phyloP scores from a whole-genome alignment of 192 early-diverging fungal genomes.

The Coemansia sp. region DNA sequence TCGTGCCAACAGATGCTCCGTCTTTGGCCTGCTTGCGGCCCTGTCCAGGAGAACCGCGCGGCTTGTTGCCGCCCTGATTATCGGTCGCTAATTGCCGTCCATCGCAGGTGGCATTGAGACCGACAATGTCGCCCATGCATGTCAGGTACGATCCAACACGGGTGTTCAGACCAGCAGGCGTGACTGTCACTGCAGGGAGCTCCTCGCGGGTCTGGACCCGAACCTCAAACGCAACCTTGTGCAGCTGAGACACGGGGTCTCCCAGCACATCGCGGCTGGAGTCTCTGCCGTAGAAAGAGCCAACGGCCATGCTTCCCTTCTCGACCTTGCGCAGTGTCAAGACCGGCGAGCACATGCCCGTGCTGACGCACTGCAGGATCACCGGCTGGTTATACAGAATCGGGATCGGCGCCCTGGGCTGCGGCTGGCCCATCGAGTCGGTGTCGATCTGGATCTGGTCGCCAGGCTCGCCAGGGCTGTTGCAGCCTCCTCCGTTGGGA shows the following conservation, averaged over 20 bases:
- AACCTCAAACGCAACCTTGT: constrained; percentile 89
- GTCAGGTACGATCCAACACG: constrained; percentile 60
- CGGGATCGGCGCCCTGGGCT: constrained; percentile 60
- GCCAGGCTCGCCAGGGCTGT: constrained; percentile 12
- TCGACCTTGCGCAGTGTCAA: constrained; percentile 86
- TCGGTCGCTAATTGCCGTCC: constrained; percentile 35
- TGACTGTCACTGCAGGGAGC: constrained; percentile 47
- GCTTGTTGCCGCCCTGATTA: constrained; percentile 7
- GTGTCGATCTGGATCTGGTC: constrained; percentile 14
- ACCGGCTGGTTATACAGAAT: constrained; percentile 87
- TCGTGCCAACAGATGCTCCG: constrained; percentile 38
- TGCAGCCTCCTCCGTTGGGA: constrained; percentile 4
- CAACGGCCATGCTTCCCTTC: constrained; percentile 74
- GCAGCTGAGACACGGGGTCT: constrained; percentile 85
- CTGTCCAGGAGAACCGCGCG: constrained; percentile 24
- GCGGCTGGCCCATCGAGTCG: constrained; percentile 19
- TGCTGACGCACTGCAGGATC: constrained; percentile 84
- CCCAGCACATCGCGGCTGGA: constrained; percentile 61
- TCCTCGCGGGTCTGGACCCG: constrained; percentile 47
- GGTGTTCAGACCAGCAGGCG: constrained; percentile 45
- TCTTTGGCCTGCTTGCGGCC: constrained; percentile 45
- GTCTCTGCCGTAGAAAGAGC: constrained; percentile 56
- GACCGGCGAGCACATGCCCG: constrained; percentile 77
- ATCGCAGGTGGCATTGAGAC: constrained; percentile 61
- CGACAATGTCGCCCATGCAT: constrained; percentile 76